Base-by-base conservation (phyloP, 2,329 filamentous ascomycete genomes). In the Cladophialophora chaetospira region DNA sequence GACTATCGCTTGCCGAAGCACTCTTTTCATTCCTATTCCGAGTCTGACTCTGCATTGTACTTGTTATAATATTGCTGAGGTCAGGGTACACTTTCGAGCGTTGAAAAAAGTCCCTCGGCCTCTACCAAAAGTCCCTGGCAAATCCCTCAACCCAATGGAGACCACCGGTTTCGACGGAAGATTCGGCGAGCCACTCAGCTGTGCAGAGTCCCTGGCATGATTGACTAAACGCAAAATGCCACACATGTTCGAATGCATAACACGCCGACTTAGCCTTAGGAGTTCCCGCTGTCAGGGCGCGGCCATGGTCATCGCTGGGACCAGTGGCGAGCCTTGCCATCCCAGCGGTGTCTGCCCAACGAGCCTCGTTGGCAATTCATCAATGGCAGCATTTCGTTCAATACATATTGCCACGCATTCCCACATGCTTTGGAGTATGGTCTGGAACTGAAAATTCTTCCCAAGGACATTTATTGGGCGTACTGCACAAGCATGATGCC, bases 321-420 rank as follows among this genome's bases (percentile, higher is more conserved):
- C 54, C 58, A 60, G 42, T 60, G 46, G 50, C 50, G 26, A 48
- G 45, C 26, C 19, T 60, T 36, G 58, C 58, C 58, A 54, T 57
- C 53, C 21, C 26, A 44, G 43, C 51, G 58, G 58, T 58, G 46
- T 55, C 58, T 58, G 55, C 58, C 58, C 58, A 61, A n/a, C n/a
- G n/a, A 61, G 58, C 55, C 58, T 55, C 47, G 52, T 61, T 61
- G 58, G 46, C 58, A 61, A 61, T 55, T 19, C 6, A 45, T 61
- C 51, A 61, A 55, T 61, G 51, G 54, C 36, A 35, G 47, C 43
- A 25, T 23, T 51, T 51, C 9, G 48, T 43, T 28, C 48, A 38
- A 26, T 51, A 31, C 48, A 43, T 51, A 51, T 42, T 33, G 48
- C 48, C 48, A 51, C 48, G 35, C 15, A 28, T 8, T 51, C 23